Evolutionary conservation across 2,329 filamentous ascomycete genomes (phyloP).

Genomic region (Hypoxylon sp.): DNA sequence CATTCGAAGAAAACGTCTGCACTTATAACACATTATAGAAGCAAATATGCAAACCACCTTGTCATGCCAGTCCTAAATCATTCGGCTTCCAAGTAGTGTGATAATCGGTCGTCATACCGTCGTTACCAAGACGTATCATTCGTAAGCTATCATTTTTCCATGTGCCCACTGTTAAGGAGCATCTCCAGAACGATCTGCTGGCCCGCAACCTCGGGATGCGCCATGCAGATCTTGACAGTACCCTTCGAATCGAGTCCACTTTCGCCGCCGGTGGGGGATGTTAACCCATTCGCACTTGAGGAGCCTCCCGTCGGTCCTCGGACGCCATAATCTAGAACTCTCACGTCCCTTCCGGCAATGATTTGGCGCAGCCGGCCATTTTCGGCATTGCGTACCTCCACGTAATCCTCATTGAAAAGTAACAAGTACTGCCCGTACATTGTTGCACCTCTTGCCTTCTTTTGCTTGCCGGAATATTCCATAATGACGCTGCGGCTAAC

Average conservation of each 20-base stretch:
- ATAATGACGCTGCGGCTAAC: constrained; percentile 95
- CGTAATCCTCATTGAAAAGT: constrained; percentile 95
- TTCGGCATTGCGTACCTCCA: constrained; percentile 96
- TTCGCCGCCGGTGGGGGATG: constrained; percentile 56
- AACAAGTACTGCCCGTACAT: constrained; percentile 93
- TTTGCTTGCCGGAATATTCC: constrained; percentile 95
- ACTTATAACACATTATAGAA: constrained; percentile 10
- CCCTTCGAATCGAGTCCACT: constrained; percentile 69
- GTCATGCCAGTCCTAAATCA: constrained; percentile 4
- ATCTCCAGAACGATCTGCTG: constrained; percentile 93
- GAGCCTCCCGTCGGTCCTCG: constrained; percentile 71
- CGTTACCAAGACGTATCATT: constrained; percentile 22
- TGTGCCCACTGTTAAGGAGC: constrained; percentile 89
- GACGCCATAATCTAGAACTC: constrained; percentile 88
- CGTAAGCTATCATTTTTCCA: constrained; percentile 60
- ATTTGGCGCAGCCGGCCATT: constrained; percentile 95
- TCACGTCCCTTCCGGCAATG: constrained; percentile 90
- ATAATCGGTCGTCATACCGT: constrained; percentile 8
- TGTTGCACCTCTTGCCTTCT: constrained; percentile 84
- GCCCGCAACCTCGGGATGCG: constrained; percentile 87
- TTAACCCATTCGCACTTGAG: constrained; percentile 50
- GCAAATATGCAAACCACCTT: constrained; percentile 29
- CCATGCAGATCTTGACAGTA: constrained; percentile 95
- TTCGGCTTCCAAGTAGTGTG: constrained; percentile 1
- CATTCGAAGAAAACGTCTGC: constrained; percentile 24